Evolutionary conservation across 2,329 filamentous ascomycete genomes (phyloP), one percentile per base, ranked within the genome.

Genomic region (Penicillium sp.): DNA sequence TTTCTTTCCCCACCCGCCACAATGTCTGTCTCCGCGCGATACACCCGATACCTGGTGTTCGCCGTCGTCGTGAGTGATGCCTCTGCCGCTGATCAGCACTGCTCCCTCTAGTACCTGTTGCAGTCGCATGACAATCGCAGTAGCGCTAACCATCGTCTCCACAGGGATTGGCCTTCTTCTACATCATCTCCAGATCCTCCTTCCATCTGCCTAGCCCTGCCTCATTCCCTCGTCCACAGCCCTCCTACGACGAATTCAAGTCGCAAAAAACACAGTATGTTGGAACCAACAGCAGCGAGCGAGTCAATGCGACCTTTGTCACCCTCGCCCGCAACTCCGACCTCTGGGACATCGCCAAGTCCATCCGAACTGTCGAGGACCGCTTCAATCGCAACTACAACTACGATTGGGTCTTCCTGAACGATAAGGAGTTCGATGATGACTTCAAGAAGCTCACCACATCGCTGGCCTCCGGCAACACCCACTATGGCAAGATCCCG

Each of bases 361-460:
- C 93, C 13, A 99, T 99, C 75, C 92, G 95, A 60, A 92, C 97
- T 75, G 89, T 99, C 60, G 95, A 99, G 81, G 95, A 99, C 79
- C 91, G 95, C 75, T 99, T 99, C 88, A 99, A 99, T 83, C 88
- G 89, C 73, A 91, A 94, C 73, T 98, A 91, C 83, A 89, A 96
- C 83, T 99, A 99, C 81, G 94, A 98, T 77, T 99, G 96, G 96
- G 94, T 99, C 57, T 99, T 99, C 82, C 83, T 99, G 65, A 99
- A 99, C 80, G 95, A 99, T 76, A 88, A 93, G 77, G 91, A 93
- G 0, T 99, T 99, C 74, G 91, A 97, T 75, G 91, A 91, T 3
- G 89, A 88, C 10, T 99, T 99, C 85, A 98, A 93, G 80, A 94
- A 92, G 79, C 85, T 98, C 68, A 99, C 95, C 4, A 86, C 86